Evolutionary conservation across 1,284 basidiomycete genomes (phyloP).

Genomic region (Laetiporus sulphureus): DNA sequence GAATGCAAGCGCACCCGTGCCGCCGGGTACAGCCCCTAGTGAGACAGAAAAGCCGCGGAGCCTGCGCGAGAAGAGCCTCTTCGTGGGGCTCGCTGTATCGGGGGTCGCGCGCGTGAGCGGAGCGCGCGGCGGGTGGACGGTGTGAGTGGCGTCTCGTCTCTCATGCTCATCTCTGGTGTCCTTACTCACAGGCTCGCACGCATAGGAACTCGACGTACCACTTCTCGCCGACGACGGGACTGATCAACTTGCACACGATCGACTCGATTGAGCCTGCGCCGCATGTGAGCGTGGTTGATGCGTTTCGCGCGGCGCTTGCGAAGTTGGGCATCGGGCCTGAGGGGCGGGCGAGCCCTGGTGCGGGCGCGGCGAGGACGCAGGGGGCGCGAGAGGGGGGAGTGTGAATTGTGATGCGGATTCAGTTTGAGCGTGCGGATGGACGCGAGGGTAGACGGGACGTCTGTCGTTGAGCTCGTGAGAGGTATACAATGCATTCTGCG

Average conservation of each 20-base stretch:
- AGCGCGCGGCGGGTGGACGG: constrained; percentile 54
- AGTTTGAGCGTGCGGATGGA: too few relatives aligned
- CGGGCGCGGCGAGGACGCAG: constrained; percentile 9
- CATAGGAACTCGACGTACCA: constrained; percentile 66
- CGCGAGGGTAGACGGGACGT: too few relatives aligned
- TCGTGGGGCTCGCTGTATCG: constrained; percentile 45
- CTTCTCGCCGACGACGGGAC: constrained; percentile 59
- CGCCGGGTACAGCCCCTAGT: constrained; percentile 12
- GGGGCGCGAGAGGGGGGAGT: background rate
- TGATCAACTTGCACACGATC: constrained; percentile 55
- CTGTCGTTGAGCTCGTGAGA: too few relatives aligned
- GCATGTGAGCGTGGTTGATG: constrained; percentile 61
- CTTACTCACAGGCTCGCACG: background rate
- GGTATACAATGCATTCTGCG: too few relatives aligned
- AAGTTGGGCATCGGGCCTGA: constrained; percentile 22
- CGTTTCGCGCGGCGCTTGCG: constrained; percentile 42
- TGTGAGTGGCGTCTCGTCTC: constrained; percentile 38
- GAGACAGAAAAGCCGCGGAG: constrained; percentile 6
- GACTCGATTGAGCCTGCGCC: constrained; percentile 72
- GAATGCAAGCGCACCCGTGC: too few relatives aligned
- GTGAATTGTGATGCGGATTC: too few relatives aligned
- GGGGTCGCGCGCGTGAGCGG: constrained; percentile 58
- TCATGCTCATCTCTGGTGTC: background rate
- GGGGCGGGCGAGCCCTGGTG: constrained; percentile 9
- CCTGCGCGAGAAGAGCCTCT: constrained; percentile 43